Base-by-base conservation (phyloP, 225 moss, liverwort and hornwort genomes). In the Anthoceros angustus region DNA sequence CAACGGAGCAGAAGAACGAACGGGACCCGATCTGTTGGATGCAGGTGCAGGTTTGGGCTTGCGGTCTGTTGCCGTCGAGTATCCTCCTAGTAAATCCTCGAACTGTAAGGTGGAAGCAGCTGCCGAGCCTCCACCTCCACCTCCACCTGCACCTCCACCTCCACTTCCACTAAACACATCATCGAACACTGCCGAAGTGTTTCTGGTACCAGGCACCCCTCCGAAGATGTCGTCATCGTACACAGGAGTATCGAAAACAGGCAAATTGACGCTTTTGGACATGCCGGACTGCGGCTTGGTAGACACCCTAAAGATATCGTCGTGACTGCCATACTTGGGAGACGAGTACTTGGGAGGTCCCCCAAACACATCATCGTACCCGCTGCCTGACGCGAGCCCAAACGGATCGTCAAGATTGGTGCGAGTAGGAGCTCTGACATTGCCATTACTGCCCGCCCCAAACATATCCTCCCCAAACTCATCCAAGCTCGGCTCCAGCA, bases 51-150 rank as follows among this genome's bases (percentile, higher is more conserved):
- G 64, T 81, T 81, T 4, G 86, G 75, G 45, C 80, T 80, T 21
- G 82, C 68, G 41, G 72, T 75, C 61, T 43, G 79, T 80, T 21
- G 82, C 68, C 42, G 72, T 75, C 61, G 83, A 83, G 63, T 76
- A 91, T 16, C 87, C 91, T 50, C 80, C 85, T 42, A 88, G 67
- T 48, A 88, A 67, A 72, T 84, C 84, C 62, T 82, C 82, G 4
- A 61, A 62, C 5, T 32, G 32, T 4, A 4, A 32, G 32, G 1
- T 1, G 32, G 32, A 32, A 32, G 4, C 32, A 32, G 32, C 32
- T 32, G 32, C 32, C 32, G 32, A 32, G 32, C 4, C 32, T 32
- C 32, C 32, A 32, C 32, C n/a, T n/a, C n/a, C 32, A 32, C 32
- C 32, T 32, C 32, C 32, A 32, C 32, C 32, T 32, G 2, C 32